Evolutionary conservation across 176 grass and related monocot genomes (phyloP).

Genomic region (Areca catechu): DNA sequence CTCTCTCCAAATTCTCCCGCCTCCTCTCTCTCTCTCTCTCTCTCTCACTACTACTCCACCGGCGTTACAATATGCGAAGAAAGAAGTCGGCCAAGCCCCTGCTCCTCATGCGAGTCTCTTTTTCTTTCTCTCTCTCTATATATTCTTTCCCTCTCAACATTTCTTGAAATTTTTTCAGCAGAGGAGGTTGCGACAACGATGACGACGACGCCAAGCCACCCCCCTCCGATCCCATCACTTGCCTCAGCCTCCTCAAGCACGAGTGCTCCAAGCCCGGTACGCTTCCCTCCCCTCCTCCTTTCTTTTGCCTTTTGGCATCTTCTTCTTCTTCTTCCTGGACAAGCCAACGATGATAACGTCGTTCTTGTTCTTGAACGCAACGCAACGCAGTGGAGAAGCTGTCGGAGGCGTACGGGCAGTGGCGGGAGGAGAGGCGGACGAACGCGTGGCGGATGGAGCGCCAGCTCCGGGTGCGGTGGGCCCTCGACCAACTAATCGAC

Average conservation of each 20-base stretch:
- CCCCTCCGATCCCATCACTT: background rate
- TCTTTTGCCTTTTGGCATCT: no score
- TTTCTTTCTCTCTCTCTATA: background rate
- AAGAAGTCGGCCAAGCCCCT: background rate
- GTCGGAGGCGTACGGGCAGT: no score
- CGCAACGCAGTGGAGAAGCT: no score
- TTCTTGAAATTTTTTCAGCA: background rate
- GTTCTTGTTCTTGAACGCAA: no score
- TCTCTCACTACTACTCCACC: no score
- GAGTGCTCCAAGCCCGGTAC: background rate
- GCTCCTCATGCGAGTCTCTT: background rate
- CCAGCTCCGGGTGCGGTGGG: background rate
- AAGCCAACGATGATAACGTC: no score
- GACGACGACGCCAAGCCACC: background rate
- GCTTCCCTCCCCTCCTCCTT: background rate
- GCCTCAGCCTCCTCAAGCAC: constrained; percentile 4
- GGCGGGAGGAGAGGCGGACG: no score
- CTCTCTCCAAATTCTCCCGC: no score
- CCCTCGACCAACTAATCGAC: background rate
- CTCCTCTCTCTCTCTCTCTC: no score
- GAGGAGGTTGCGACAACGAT: background rate
- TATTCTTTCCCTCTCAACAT: background rate
- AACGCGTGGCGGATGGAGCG: background rate
- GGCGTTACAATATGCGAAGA: background rate
- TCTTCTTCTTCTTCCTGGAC: no score